phyloP scores from a whole-genome alignment of 169 alveolate species.

The Plasmodium gaboni region DNA sequence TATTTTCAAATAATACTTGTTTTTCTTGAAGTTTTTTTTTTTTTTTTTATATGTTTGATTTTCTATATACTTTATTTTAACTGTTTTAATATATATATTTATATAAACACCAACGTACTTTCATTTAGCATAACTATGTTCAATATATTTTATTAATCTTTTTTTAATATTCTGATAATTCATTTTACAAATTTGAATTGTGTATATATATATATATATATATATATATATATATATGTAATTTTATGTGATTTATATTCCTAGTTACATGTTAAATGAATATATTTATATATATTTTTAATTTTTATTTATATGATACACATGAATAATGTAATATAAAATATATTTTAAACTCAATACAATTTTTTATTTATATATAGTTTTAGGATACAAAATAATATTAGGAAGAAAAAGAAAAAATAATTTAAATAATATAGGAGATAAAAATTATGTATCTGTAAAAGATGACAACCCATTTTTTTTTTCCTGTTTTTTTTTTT shows the following conservation, averaged over 20 bases:
- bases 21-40: conserved; percentile 40
- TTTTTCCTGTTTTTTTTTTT: conserved; percentile 1
- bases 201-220: too few species aligned
- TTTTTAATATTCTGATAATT: conserved; percentile 38
- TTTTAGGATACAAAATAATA: conserved; percentile 37
- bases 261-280: too few species aligned
- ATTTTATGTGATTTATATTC: too few species aligned
- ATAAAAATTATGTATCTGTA: conserved; percentile 14
- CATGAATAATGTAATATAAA: not conserved
- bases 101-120: conserved; percentile 5
- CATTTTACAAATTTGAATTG: conserved; percentile 10
- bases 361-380: conserved; percentile 31
- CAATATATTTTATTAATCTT: conserved; percentile 28
- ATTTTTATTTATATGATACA: conserved; percentile 3
- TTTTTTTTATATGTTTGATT: conserved; percentile 6
- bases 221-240: too few species aligned
- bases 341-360: conserved; percentile 7
- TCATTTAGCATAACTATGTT: conserved; percentile 4
- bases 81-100: conserved; percentile 13
- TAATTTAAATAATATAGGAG: conserved; percentile 12
- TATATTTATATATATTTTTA: not conserved
- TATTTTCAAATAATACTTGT: conserved; percentile 37
- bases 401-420: conserved; percentile 27
- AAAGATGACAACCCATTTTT: conserved; percentile 2
- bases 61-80: conserved; percentile 24